phyloP scores from a whole-genome alignment of 1,139 yeast species.

The Hansenula lynferdii region DNA sequence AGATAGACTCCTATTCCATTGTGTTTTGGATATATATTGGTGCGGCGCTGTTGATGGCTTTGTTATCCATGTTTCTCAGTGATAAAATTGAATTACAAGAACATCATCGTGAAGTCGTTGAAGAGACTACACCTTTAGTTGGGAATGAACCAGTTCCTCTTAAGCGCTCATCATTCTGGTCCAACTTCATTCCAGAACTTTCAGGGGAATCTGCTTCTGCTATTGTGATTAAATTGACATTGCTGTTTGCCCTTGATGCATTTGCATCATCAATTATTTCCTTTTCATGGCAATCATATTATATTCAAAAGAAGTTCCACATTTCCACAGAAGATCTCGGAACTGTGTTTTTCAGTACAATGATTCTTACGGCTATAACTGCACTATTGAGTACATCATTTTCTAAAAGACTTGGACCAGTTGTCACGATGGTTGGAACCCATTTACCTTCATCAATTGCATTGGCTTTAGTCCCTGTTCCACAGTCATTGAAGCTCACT shows the following conservation, averaged over 20 bases:
- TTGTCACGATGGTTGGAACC: conserved; percentile 38
- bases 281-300: conserved; percentile 67
- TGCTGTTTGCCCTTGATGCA: conserved; percentile 37
- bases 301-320: conserved; percentile 35
- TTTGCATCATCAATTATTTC: conserved; percentile 39
- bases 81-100: conserved; percentile 43
- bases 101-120: background rate
- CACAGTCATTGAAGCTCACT: conserved; percentile 23
- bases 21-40: conserved; percentile 53
- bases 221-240: conserved; percentile 29
- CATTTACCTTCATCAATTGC: conserved; percentile 40
- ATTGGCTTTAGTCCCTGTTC: conserved; percentile 37
- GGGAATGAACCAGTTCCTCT: background rate
- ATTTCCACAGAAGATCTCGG: conserved; percentile 28
- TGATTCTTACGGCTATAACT: conserved; percentile 38
- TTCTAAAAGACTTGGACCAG: conserved; percentile 38
- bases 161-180: background rate
- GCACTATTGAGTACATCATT: conserved; percentile 37
- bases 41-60: conserved; percentile 50
- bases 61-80: conserved; percentile 49
- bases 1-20: conserved; percentile 45
- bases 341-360: conserved; percentile 49
- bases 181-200: conserved; percentile 4
- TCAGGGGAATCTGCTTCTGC: conserved; percentile 11
- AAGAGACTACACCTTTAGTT: background rate